Evolutionary conservation across 2,329 filamentous ascomycete species (phyloP).

Genomic region (Aspergillus fructus): DNA sequence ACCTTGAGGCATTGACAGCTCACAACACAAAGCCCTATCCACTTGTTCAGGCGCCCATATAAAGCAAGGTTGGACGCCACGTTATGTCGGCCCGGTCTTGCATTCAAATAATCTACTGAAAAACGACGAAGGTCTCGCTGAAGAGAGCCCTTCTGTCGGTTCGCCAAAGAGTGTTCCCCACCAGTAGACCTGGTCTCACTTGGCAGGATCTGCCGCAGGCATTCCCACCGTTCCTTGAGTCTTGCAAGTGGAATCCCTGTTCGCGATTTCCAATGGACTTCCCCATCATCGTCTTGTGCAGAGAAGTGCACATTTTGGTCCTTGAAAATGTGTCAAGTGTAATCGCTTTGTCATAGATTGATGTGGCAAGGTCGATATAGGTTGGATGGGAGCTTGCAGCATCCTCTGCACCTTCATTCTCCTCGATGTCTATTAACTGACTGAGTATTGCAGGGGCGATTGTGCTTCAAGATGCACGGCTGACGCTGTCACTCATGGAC

Average conservation of each 20-base stretch:
- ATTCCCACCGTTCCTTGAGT: background rate
- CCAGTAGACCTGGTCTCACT: background rate
- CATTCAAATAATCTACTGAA: background rate
- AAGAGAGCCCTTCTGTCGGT: background rate
- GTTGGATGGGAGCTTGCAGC: background rate
- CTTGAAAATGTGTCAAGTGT: background rate
- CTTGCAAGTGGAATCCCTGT: background rate
- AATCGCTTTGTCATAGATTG: constrained; percentile 1
- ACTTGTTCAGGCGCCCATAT: too few relatives aligned
- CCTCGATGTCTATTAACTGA: background rate
- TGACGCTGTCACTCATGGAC: background rate
- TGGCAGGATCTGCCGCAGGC: background rate
- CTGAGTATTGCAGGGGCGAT: background rate
- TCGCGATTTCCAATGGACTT: background rate
- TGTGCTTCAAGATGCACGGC: background rate
- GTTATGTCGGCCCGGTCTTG: background rate
- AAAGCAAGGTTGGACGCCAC: background rate
- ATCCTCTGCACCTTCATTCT: background rate
- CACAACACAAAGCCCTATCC: too few relatives aligned
- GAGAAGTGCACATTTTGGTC: constrained; percentile 1
- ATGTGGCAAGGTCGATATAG: background rate
- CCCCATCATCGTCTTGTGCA: constrained; percentile 9
- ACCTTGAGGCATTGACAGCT: too few relatives aligned
- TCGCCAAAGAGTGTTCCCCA: background rate
- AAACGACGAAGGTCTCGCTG: background rate